Base-by-base conservation (phyloP, 805 yeast species). In the Nakazawaea wyomingensis region DNA sequence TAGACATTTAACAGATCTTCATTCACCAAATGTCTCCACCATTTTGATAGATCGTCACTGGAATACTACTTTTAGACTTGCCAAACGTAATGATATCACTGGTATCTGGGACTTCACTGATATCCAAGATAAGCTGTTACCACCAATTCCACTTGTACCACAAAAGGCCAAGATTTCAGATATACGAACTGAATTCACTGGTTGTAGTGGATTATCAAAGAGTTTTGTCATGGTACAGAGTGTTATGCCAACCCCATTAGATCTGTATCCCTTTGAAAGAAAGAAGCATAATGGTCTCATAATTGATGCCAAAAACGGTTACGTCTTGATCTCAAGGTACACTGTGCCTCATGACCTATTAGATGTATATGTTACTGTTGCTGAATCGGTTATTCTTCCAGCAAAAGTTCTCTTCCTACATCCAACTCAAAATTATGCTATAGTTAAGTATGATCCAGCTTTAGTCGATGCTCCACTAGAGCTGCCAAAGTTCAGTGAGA, bases 341-440 rank as follows among this genome's bases (percentile, higher is more conserved):
- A 70, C 76, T 43, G 86, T 89, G 20, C 95, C 96, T 6, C 95
- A 88, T 63, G 95, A 85, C 52, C 61, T 82, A 51, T 71, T 82
- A 51, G 96, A 90, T 59, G 71, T 89, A 19, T 70, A 77, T 37
- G 72, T 90, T 17, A 80, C 90, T 2, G 77, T 90, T 56, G 96
- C 96, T 4, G 96, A 90, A 49, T 83, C 95, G 1, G 76, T 86
- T 18, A 78, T 82, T 50, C 73, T 89, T 11, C 87, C 95, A 0
- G 96, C 83, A 1, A 71, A 78, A 49, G 93, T 89, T 20, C 80
- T 80, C 18, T 90, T 88, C 53, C 65, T 87, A 54, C 96, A 89
- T 57, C 96, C 97, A 27, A 78, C 86, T 29, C 86, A 83, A 52
- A 89, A 89, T 52, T 89, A 84, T 60, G 89, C 95, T 1, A 77